phyloP scores from a whole-genome alignment of 768 basidiomycete species.

The Strobilomyces dryophilus region DNA sequence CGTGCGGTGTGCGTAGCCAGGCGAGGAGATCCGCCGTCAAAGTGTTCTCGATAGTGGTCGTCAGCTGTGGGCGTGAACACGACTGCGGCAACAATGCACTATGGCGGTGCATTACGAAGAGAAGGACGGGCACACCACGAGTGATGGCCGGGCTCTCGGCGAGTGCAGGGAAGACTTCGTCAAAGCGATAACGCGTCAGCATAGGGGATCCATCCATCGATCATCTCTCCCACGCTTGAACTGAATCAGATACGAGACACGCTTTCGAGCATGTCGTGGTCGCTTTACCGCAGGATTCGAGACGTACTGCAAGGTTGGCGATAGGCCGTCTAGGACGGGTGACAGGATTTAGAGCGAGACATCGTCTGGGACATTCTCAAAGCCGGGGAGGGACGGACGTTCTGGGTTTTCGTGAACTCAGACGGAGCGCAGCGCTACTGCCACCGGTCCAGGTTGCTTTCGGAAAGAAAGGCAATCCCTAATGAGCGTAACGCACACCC shows the following conservation, averaged over 20 bases:
- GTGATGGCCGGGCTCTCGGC: too few species aligned
- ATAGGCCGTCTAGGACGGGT: too few species aligned
- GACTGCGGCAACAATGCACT: background rate
- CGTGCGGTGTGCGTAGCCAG: conserved; percentile 4
- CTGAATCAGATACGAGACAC: conserved; percentile 1
- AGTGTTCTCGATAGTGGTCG: conserved; percentile 4
- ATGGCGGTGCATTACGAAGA: background rate
- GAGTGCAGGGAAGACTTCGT: conserved; percentile 8
- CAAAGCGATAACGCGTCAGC: background rate
- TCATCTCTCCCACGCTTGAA: background rate
- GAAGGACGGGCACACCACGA: background rate
- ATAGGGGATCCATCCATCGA: background rate
- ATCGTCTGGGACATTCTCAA: too few species aligned
- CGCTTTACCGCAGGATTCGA: background rate
- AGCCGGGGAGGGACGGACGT: too few species aligned
- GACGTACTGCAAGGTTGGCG: too few species aligned
- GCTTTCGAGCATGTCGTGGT: background rate
- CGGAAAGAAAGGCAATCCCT: too few species aligned
- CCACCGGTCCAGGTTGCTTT: too few species aligned
- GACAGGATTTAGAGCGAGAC: too few species aligned
- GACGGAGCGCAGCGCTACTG: too few species aligned
- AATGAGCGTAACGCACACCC: too few species aligned
- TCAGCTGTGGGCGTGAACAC: conserved; percentile 1
- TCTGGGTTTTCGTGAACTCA: too few species aligned
- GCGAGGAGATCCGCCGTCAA: conserved; percentile 7